Conservation (phyloP, 257 asterid species). For the Ehretia macrophylla region DNA sequence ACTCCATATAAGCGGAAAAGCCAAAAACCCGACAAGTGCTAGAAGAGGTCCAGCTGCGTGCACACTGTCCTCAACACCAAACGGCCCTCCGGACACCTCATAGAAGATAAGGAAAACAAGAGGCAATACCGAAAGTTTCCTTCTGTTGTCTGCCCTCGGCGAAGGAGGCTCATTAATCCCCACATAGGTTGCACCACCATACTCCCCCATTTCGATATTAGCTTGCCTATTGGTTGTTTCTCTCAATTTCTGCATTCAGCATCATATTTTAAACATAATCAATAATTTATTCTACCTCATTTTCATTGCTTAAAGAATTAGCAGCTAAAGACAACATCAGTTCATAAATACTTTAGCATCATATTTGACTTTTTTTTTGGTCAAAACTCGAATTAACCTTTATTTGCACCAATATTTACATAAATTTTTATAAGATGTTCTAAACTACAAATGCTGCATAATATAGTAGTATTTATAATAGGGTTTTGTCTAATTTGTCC, state of each 20-base stretch:
- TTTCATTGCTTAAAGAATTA: neutral
- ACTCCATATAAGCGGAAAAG: slow-evolving; percentile 68
- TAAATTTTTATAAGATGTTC: no score
- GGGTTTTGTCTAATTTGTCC: no score
- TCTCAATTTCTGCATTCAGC: slow-evolving; percentile 39
- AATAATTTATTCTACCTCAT: neutral
- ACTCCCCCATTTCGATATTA: slow-evolving; percentile 30
- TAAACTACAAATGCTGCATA: no score
- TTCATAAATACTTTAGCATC: no score
- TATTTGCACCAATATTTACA: no score
- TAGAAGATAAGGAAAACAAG: slow-evolving; percentile 60
- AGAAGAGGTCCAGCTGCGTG: slow-evolving; percentile 67
- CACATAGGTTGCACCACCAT: slow-evolving; percentile 24
- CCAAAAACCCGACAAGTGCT: slow-evolving; percentile 52
- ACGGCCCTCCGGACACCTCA: slow-evolving; percentile 73
- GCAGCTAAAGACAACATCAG: no score
- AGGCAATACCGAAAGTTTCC: slow-evolving; percentile 46
- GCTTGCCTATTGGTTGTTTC: slow-evolving; percentile 22
- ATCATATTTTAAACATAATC: slow-evolving; percentile 8
- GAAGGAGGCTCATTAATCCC: slow-evolving; percentile 28
- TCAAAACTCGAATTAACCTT: no score
- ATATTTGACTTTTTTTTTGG: no score
- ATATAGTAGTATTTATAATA: no score
- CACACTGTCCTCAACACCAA: slow-evolving; percentile 66
- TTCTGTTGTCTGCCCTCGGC: slow-evolving; percentile 25